A percentile compares a stretch with the other conserved stretches of the same genome.
These are phyloP conservation scores for Agroathelia rolfsii DNA, from an alignment of 1,284 basidiomycete species.

Conservation along the genomic window DNA sequence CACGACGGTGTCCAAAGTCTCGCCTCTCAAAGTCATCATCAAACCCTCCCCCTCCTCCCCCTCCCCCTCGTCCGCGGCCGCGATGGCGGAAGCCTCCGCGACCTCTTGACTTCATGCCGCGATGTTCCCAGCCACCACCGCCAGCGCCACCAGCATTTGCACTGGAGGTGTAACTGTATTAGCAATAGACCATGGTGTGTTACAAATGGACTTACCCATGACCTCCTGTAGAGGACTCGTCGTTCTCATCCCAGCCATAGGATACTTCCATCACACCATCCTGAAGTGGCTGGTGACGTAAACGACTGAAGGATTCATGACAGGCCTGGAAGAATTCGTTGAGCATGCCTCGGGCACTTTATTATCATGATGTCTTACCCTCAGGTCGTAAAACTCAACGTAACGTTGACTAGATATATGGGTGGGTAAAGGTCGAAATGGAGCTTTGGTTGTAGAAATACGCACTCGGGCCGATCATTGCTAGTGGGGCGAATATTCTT, in stretches of 20 bases:
- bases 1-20: too few relatives aligned
- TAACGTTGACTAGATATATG: slow-evolving; percentile 70
- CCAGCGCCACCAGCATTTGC: slow-evolving; percentile 24
- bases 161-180: too few relatives aligned
- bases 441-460: slow-evolving; percentile 11
- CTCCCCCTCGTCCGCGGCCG: slow-evolving; percentile 29
- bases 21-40: too few relatives aligned
- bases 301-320: slow-evolving; percentile 69
- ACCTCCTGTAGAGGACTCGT: slow-evolving; percentile 26
- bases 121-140: slow-evolving; percentile 39
- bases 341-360: too few relatives aligned
- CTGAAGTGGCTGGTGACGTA: slow-evolving; percentile 70
- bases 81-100: slow-evolving; percentile 31
- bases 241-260: slow-evolving; percentile 75
- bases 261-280: slow-evolving; percentile 84
- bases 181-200: slow-evolving; percentile 3
- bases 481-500: slow-evolving; percentile 63
- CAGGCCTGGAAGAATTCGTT: too few relatives aligned
- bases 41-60: slow-evolving; percentile 31
- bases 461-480: slow-evolving; percentile 66
- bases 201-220: slow-evolving; percentile 20
- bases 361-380: slow-evolving; percentile 43
- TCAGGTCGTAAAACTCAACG: slow-evolving; percentile 83
- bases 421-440: too few relatives aligned
- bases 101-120: too few relatives aligned